These are phyloP conservation scores for Eragrostis tef DNA, from an alignment of 202 grass and related monocot genomes.

Conservation along the genomic window DNA sequence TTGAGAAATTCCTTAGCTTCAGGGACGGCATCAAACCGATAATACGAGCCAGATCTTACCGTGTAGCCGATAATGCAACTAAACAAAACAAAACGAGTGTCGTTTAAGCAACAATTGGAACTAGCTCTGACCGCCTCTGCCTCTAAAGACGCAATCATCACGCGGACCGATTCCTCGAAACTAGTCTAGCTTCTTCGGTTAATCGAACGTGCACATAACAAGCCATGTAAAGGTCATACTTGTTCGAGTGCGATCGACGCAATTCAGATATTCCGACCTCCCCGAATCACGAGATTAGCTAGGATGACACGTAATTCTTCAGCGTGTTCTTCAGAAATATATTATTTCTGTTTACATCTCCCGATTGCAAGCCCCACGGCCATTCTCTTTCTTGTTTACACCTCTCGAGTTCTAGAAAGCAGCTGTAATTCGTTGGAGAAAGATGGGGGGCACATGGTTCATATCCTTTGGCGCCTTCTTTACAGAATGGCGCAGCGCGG, in stretches of 20 bases:
- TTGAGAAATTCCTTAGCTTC: too few relatives aligned
- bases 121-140: background rate
- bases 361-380: background rate
- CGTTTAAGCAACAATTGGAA: conserved; percentile 23
- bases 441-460: conserved; percentile 18
- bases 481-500: conserved; percentile 24
- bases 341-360: background rate
- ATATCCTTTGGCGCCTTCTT: background rate
- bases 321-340: background rate
- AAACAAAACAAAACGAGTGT: background rate
- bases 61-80: background rate
- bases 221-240: conserved; percentile 24
- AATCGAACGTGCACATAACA: background rate
- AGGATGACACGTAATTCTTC: background rate
- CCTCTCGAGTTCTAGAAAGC: conserved; percentile 23
- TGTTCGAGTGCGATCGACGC: conserved; percentile 40
- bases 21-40: too few relatives aligned
- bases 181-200: background rate
- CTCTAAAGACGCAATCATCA: background rate
- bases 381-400: conserved; percentile 1
- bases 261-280: conserved; percentile 19
- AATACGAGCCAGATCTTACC: too few relatives aligned
- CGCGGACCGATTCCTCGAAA: background rate
- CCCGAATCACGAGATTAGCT: background rate
- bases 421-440: conserved; percentile 22